phyloP scores from a whole-genome alignment of 805 yeast genomes.

The Barnettozyma vustinii region DNA sequence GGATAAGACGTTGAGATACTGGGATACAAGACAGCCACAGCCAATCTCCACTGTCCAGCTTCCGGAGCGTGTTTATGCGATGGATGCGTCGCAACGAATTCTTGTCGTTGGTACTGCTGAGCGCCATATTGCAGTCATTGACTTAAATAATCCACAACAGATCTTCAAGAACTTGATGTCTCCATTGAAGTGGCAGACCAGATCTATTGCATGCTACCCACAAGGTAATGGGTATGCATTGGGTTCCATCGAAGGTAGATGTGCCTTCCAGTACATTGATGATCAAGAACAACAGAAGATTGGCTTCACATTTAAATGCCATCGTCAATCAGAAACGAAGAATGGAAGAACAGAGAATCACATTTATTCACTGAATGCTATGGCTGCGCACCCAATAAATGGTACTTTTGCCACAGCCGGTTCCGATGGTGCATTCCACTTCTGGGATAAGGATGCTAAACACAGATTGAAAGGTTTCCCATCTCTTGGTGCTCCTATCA shows the following conservation, averaged over 20 bases:
- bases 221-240: slow-evolving; percentile 89
- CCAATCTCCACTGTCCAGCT: slow-evolving; percentile 77
- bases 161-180: slow-evolving; percentile 70
- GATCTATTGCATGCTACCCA: slow-evolving; percentile 79
- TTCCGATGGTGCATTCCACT: slow-evolving; percentile 86
- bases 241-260: slow-evolving; percentile 92
- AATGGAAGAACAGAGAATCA: slow-evolving; percentile 50
- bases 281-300: slow-evolving; percentile 65
- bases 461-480: slow-evolving; percentile 83
- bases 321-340: slow-evolving; percentile 62
- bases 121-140: slow-evolving; percentile 69
- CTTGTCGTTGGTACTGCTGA: slow-evolving; percentile 95
- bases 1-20: slow-evolving; percentile 91
- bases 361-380: slow-evolving; percentile 75
- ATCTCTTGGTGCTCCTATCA: slow-evolving; percentile 56
- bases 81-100: slow-evolving; percentile 78
- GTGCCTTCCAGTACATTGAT: slow-evolving; percentile 89
- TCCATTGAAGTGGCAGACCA: slow-evolving; percentile 86
- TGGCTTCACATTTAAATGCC: slow-evolving; percentile 93
- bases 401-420: slow-evolving; percentile 95
- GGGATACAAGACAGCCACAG: slow-evolving; percentile 86
- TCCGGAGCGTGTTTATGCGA: slow-evolving; percentile 87
- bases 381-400: slow-evolving; percentile 80
- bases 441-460: slow-evolving; percentile 94
- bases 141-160: slow-evolving; percentile 75